Conservation (phyloP, 768 basidiomycete genomes). For the Suillus fuscotomentosus region DNA sequence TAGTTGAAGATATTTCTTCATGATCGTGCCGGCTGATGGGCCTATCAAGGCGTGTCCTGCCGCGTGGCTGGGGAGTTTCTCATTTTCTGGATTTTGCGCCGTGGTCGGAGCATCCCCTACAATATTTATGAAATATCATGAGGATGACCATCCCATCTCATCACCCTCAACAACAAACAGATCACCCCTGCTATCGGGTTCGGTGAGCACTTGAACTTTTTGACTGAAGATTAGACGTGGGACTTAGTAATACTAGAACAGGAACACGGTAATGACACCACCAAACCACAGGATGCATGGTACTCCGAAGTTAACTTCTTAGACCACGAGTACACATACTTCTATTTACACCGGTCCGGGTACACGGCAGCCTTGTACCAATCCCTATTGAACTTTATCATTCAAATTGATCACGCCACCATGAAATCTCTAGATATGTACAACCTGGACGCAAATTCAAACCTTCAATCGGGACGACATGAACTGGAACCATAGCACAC, state of each 20-base stretch:
- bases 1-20: background rate
- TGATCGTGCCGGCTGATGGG: background rate
- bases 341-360: background rate
- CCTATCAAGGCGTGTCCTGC: too few relatives aligned
- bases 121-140: background rate
- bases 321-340: background rate
- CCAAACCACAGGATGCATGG: background rate
- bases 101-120: background rate
- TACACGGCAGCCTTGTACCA: too few relatives aligned
- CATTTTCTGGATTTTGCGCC: too few relatives aligned
- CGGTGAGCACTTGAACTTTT: too few relatives aligned
- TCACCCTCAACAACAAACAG: too few relatives aligned
- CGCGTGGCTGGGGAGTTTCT: background rate
- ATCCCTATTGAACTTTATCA: background rate
- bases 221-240: too few relatives aligned
- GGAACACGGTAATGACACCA: too few relatives aligned
- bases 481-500: constrained; percentile 21
- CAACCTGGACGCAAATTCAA: background rate
- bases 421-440: too few relatives aligned
- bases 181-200: too few relatives aligned
- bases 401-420: background rate
- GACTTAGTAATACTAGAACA: too few relatives aligned
- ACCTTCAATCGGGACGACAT: constrained; percentile 4
- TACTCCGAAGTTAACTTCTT: background rate
- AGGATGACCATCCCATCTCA: too few relatives aligned